Evolutionary conservation across 164 flowering plant genomes (phyloP).

Genomic region (Annona squamosa): DNA sequence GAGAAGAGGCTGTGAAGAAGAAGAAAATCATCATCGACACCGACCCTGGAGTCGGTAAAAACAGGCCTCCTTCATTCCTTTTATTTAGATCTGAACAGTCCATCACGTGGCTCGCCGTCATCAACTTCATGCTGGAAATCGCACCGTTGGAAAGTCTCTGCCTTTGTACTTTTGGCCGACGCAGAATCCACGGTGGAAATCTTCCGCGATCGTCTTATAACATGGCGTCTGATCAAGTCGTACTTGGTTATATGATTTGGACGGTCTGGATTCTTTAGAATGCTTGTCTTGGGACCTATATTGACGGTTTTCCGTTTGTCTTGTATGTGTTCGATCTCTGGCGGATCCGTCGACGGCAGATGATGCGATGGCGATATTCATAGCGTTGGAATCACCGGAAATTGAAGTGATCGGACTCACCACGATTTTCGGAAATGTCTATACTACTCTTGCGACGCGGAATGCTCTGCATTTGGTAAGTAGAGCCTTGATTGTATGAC

Average conservation of each 20-base stretch:
- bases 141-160: not conserved
- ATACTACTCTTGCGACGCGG: conserved; percentile 76
- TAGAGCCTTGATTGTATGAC: not conserved
- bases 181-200: not conserved
- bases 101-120: not conserved
- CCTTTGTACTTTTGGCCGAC: not conserved
- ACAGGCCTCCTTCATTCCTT: not conserved
- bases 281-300: no score
- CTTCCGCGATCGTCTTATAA: not conserved
- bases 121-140: not conserved
- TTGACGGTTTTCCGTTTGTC: not conserved
- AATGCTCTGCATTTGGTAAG: conserved; percentile 84
- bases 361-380: conserved; percentile 94
- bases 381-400: conserved; percentile 74
- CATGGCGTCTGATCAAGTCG: not conserved
- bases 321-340: not conserved
- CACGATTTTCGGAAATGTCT: conserved; percentile 84
- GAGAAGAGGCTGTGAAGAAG: not conserved
- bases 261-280: no score
- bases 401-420: conserved; percentile 86
- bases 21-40: conserved; percentile 35
- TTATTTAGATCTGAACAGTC: not conserved
- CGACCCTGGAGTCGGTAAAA: conserved; percentile 31
- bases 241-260: not conserved
- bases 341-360: conserved; percentile 30